Evolutionary conservation across 2,329 filamentous ascomycete species (phyloP).

Genomic region (Trichoderma cornu-damae): DNA sequence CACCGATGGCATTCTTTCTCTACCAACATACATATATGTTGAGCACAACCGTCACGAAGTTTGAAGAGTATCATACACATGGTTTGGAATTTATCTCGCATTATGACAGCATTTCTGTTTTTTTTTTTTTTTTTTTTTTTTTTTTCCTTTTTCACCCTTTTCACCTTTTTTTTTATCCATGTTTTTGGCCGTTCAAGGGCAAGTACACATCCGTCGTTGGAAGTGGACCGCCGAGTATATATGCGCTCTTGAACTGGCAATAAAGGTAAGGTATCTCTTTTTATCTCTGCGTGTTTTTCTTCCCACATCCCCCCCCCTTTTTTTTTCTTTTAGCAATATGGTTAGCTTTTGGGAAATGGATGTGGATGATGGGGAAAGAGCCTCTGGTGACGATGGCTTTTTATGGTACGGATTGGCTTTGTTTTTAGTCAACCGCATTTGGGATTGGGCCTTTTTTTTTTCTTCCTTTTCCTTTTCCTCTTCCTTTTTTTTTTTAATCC

Average conservation of each 20-base stretch:
- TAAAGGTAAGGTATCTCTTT: constrained; percentile 5
- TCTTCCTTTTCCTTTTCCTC: neutral
- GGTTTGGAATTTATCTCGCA: constrained; percentile 24
- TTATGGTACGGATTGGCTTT: constrained; percentile 18
- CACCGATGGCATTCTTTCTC: constrained; percentile 33
- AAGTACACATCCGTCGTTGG: neutral
- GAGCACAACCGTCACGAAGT: constrained; percentile 28
- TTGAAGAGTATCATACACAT: constrained; percentile 21
- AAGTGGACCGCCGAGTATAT: constrained; percentile 1
- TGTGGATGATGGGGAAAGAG: neutral
- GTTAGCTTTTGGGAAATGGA: neutral
- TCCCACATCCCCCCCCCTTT: too few relatives aligned
- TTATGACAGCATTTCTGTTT: constrained; percentile 26
- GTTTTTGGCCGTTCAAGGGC: neutral
- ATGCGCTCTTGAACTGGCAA: neutral
- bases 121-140: constrained; percentile 13
- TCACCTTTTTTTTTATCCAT: neutral
- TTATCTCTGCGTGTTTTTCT: too few relatives aligned
- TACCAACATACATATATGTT: constrained; percentile 18
- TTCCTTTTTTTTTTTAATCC: neutral
- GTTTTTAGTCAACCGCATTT: constrained; percentile 14
- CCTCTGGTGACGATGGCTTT: neutral
- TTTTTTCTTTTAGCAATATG: constrained; percentile 1
- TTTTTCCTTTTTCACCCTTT: neutral
- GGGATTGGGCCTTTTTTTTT: neutral